A percentile compares a stretch with the other conserved stretches of the same genome.
phyloP scores from a whole-genome alignment of 805 yeast species.

The Candida germanica region DNA sequence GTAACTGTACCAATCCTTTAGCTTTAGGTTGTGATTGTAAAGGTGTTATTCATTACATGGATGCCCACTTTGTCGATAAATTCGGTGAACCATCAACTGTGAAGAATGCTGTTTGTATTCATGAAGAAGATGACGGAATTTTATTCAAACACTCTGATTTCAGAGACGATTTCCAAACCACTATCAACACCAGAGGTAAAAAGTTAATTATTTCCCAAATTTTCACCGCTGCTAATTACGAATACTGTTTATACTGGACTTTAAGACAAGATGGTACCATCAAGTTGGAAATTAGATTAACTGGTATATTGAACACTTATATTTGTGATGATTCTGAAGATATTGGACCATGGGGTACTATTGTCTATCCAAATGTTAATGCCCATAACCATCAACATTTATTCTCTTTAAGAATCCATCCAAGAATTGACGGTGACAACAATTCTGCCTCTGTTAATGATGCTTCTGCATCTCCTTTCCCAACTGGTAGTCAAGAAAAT shows the following conservation, averaged over 20 bases:
- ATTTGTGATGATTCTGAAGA: slow-evolving; percentile 62
- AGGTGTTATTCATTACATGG: slow-evolving; percentile 80
- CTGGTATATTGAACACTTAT: slow-evolving; percentile 80
- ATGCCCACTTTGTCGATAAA: slow-evolving; percentile 70
- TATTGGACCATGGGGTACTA: slow-evolving; percentile 74
- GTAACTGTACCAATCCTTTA: slow-evolving; percentile 78
- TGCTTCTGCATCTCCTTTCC: slow-evolving; percentile 55
- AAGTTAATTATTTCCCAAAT: slow-evolving; percentile 73
- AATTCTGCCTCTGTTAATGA: slow-evolving; percentile 71
- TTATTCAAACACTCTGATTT: slow-evolving; percentile 80
- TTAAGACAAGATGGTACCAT: slow-evolving; percentile 83
- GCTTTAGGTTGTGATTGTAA: slow-evolving; percentile 82
- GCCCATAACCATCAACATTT: slow-evolving; percentile 88
- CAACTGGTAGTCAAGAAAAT: slow-evolving; percentile 66
- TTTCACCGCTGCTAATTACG: slow-evolving; percentile 85
- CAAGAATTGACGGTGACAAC: slow-evolving; percentile 76
- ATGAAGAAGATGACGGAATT: slow-evolving; percentile 82
- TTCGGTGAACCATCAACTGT: slow-evolving; percentile 67
- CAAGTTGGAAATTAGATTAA: slow-evolving; percentile 72
- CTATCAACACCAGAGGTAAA: slow-evolving; percentile 72
- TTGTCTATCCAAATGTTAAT: slow-evolving; percentile 74
- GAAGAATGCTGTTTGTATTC: slow-evolving; percentile 78
- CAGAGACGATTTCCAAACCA: slow-evolving; percentile 74
- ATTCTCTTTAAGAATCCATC: slow-evolving; percentile 74
- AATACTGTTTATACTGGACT: slow-evolving; percentile 80